Base-by-base conservation (phyloP, 345 rosid genomes). In the Ailanthus altissimus region DNA sequence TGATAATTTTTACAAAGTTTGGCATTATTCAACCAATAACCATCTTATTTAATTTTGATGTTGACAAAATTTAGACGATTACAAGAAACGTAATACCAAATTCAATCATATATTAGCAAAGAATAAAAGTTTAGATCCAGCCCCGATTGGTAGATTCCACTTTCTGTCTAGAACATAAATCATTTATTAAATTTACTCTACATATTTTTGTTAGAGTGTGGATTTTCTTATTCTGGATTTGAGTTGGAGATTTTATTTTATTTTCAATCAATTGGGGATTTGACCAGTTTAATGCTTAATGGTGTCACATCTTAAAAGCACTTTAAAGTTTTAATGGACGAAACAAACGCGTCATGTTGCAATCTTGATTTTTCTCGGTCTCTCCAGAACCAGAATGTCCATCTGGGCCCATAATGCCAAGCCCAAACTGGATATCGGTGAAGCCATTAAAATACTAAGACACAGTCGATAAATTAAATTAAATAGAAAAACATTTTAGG, bases 41-140 rank as follows among this genome's bases (percentile, higher is more conserved):
- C 70, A 43, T 43, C 50, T 66, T 66, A 10, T 66, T 66, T 42
- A 11, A 43, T 66, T 40, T 21, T 42, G 49, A 64, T 20, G 68
- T 28, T 50, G 73, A 69, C 59, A 50, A 69, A 69, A 26, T 28
- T 69, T 50, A 2, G 73, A 26, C 8, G 56, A 47, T 25, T 68
- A 5, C 57, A 26, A 68, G 43, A 68, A 16, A 28, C 23, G 7
- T 63, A 2, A 10, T 18, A 16, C 21, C 58, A 69, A 69, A 69
- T 23, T 13, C 45, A 20, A 40, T 40, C 25, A 14, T 40, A 10
- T 64, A n/a, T 16, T 64, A 64, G 5, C 12, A 60, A 58, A 28
- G 23, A 58, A 21, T 13, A 21, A 54, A 21, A 8, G 10, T 57
- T 18, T 53, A 18, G 1, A 18, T 5, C 58, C 13, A 18, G 45